A percentile compares a stretch with the other conserved stretches of the same genome.
Conservation (phyloP, 306 rosid genomes). For the Citrullus colocynthis region DNA sequence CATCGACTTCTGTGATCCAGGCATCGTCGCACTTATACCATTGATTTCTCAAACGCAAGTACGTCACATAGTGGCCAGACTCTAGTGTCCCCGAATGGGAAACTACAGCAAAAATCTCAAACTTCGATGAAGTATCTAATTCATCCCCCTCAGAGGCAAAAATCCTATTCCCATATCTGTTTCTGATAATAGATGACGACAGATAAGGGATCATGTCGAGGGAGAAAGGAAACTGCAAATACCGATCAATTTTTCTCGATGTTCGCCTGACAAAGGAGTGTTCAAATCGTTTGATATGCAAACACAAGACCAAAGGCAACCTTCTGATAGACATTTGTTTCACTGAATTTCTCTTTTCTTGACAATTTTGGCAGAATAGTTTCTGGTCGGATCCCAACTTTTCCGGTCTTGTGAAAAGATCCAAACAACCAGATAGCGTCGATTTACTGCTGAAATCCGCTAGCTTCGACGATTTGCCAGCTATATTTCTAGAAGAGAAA, state of each 20-base stretch:
- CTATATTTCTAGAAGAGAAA: slow-evolving; percentile 19
- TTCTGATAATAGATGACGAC: slow-evolving; percentile 68
- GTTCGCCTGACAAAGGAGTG: slow-evolving; percentile 50
- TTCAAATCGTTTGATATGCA: slow-evolving; percentile 76
- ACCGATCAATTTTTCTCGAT: slow-evolving; percentile 61
- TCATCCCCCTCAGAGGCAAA: slow-evolving; percentile 63
- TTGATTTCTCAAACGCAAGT: slow-evolving; percentile 45
- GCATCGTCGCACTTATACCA: slow-evolving; percentile 93
- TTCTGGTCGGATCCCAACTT: slow-evolving; percentile 94
- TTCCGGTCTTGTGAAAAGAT: slow-evolving; percentile 72
- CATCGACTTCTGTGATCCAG: slow-evolving; percentile 83
- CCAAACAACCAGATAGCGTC: slow-evolving; percentile 66
- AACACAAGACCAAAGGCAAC: slow-evolving; percentile 69
- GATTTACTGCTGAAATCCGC: slow-evolving; percentile 31
- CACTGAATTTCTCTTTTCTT: slow-evolving; percentile 50
- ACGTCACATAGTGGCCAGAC: slow-evolving; percentile 77
- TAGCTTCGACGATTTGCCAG: slow-evolving; percentile 33
- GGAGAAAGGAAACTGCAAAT: slow-evolving; percentile 71
- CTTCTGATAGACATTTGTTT: slow-evolving; percentile 77
- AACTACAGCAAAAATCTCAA: slow-evolving; percentile 72
- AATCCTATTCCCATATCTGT: slow-evolving; percentile 74
- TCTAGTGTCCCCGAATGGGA: slow-evolving; percentile 79
- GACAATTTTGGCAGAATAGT: slow-evolving; percentile 64
- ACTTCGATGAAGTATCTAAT: slow-evolving; percentile 40
- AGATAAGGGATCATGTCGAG: slow-evolving; percentile 71